Evolutionary conservation across 495 filamentous ascomycete genomes (phyloP), one percentile per base, ranked within the genome.

Genomic region (Penicillium canariense): DNA sequence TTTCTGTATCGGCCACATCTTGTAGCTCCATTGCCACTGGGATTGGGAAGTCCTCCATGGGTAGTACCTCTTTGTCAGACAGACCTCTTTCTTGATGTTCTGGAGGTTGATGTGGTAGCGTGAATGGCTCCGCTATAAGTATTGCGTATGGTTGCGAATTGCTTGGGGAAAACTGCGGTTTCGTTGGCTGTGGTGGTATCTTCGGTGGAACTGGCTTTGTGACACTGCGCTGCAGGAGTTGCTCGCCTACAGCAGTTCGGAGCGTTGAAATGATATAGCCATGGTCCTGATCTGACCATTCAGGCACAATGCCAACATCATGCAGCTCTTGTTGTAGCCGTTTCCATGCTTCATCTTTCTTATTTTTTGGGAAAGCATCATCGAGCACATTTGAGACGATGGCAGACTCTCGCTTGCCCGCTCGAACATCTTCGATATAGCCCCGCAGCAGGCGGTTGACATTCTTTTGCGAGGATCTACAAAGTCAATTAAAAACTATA

Each of bases 401-500:
- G 2, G 25, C 40, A 1, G 15, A 3, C 15, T 54, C 55, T 28
- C 22, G 45, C 26, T 52, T 50, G 9, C 46, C 59, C 5, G 40
- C 39, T 30, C 27, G 38, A 4, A 61, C 31, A 20, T 61, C 54
- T 17, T 59, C 39, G 22, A 54, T 36, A 27, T 58, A 43, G 7
- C 27, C 44, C n/a, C 25, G 45, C 25, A 59, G 4, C 1, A 51
- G 31, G 7, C n/a, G 38, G 44, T 56, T 55, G 14, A 62, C 50
- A 38, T 54, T 48, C 30, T 48, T 56, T 34, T 56, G 62, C 0
- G 52, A 58, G 4, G 51, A 56, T 56, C 62, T 65, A 31, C n/a
- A 35, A 10, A 38, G 3, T 32, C 9, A 34, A n/a, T 46, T 52
- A 53, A 28, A 4, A 8, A 40, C 7, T 17, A 1, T 15, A 9